phyloP scores from a whole-genome alignment of 2,329 filamentous ascomycete genomes.

The Cadophora gregata region DNA sequence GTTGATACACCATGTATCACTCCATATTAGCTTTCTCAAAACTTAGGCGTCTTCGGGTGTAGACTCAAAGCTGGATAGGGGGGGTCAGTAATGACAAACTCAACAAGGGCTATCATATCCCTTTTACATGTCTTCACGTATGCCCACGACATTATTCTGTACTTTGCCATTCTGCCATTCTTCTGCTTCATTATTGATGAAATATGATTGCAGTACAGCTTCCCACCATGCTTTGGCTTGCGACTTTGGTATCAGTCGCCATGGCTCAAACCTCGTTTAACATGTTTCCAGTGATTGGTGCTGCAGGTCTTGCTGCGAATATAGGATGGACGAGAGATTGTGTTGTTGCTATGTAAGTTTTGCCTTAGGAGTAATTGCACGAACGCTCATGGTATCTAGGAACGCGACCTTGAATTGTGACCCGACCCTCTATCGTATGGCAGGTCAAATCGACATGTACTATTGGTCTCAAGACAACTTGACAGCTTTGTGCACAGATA shows the following conservation, averaged over 20 bases:
- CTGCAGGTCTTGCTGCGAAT: neutral
- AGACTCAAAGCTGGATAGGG: too few relatives aligned
- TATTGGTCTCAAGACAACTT: constrained; percentile 13
- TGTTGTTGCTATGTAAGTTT: neutral
- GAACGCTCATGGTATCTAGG: neutral
- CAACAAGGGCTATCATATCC: too few relatives aligned
- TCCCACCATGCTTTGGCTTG: neutral
- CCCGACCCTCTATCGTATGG: too few relatives aligned
- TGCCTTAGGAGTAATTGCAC: neutral
- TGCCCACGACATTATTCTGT: too few relatives aligned
- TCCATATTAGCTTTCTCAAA: too few relatives aligned
- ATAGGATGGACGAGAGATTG: neutral
- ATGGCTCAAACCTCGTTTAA: neutral
- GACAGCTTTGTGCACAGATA: neutral
- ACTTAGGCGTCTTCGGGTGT: too few relatives aligned
- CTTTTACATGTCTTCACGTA: too few relatives aligned
- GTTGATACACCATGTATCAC: too few relatives aligned
- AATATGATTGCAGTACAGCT: neutral
- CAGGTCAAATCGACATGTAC: neutral
- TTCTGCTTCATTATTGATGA: too few relatives aligned
- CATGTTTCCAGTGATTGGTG: neutral
- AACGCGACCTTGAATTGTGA: neutral
- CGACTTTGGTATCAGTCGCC: neutral
- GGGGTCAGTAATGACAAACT: too few relatives aligned
- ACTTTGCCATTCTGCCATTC: too few relatives aligned